Percentiles rank a stretch among this genome's conserved stretches.
Evolutionary conservation across 176 grass and related monocot species (phyloP).

Genomic region (Puccinellia tenuiflora): DNA sequence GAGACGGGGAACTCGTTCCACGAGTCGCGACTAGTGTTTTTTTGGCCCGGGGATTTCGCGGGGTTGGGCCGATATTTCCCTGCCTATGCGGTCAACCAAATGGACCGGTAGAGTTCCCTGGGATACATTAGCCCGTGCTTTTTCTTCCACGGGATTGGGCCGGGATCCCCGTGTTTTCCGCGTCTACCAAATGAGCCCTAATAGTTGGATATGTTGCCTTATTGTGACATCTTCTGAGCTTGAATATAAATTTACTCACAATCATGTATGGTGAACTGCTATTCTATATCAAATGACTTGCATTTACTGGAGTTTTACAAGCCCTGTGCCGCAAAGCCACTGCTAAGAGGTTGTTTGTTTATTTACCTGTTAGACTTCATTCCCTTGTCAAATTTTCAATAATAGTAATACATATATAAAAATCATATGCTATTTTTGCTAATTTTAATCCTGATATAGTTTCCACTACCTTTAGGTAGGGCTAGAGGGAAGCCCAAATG

Average conservation of each 20-base stretch:
- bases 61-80: too few relatives aligned
- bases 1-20: too few relatives aligned
- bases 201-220: conserved; percentile 2
- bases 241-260: neutral
- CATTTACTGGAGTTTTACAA: neutral
- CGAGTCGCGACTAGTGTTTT: too few relatives aligned
- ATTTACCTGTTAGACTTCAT: conserved; percentile 16
- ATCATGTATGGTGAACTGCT: neutral
- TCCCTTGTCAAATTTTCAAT: neutral
- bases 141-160: too few relatives aligned
- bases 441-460: conserved; percentile 16
- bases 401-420: neutral
- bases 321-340: neutral
- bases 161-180: too few relatives aligned
- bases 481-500: conserved; percentile 86
- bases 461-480: conserved; percentile 58
- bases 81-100: too few relatives aligned
- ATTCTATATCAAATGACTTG: conserved; percentile 18
- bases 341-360: neutral
- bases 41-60: too few relatives aligned
- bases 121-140: too few relatives aligned
- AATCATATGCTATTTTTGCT: conserved; percentile 8
- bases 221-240: conserved; percentile 2
- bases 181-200: too few relatives aligned
- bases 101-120: too few relatives aligned